phyloP scores from a whole-genome alignment of 2,329 filamentous ascomycete genomes.

The Emydomyces testavorans region DNA sequence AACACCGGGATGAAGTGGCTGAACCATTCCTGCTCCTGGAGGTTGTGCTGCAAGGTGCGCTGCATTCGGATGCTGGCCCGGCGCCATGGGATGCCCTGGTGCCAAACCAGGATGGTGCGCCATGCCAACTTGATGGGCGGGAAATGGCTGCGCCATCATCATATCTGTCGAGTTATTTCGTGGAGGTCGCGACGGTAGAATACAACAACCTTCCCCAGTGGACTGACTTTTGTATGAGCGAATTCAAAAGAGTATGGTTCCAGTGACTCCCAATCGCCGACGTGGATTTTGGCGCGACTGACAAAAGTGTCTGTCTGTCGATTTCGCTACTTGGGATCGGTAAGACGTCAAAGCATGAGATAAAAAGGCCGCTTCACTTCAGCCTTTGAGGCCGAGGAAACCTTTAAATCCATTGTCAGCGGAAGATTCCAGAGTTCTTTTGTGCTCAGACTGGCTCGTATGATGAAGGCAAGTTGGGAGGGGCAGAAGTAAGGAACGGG shows the following conservation, averaged over 20 bases:
- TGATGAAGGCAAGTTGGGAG: conserved; percentile 3
- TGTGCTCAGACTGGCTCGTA: conserved; percentile 5
- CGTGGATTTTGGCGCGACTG: conserved; percentile 24
- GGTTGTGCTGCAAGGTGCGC: conserved; percentile 41
- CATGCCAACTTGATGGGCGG: conserved; percentile 48
- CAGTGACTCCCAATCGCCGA: conserved; percentile 18
- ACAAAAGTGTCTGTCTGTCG: conserved; percentile 25
- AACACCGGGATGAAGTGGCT: conserved; percentile 51
- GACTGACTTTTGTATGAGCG: neutral
- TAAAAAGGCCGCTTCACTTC: conserved; percentile 15
- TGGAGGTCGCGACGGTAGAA: neutral
- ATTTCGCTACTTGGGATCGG: conserved; percentile 21
- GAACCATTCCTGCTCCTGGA: conserved; percentile 40
- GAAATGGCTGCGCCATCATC: conserved; percentile 46
- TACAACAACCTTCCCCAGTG: neutral
- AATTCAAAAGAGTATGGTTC: conserved; percentile 9
- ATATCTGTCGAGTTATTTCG: conserved; percentile 34
- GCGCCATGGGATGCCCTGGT: conserved; percentile 50
- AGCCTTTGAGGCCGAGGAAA: conserved; percentile 7
- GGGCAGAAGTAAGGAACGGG: conserved; percentile 9
- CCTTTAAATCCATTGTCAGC: conserved; percentile 8
- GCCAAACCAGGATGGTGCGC: conserved; percentile 47
- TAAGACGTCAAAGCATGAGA: conserved; percentile 29
- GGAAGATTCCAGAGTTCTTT: neutral
- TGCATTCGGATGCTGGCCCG: conserved; percentile 46